These are phyloP conservation scores for Saccharata proteae DNA, from an alignment of 2,329 filamentous ascomycete species.

Conservation along the genomic window DNA sequence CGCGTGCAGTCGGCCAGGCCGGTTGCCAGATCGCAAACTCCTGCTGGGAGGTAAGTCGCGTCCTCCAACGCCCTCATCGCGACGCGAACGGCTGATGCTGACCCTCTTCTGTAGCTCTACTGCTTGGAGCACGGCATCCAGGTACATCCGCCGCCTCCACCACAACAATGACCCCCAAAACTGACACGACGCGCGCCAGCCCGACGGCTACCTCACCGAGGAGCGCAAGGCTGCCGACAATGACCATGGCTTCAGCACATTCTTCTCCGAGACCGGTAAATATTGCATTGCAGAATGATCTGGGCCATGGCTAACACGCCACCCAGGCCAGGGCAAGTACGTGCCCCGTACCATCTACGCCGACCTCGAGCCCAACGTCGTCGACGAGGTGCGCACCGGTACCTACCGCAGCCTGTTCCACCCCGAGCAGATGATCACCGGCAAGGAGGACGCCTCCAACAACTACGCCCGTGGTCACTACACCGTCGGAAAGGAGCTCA, in stretches of 20 bases:
- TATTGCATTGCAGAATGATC: too few relatives aligned
- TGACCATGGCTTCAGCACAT: constrained; percentile 93
- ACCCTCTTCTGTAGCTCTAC: constrained; percentile 59
- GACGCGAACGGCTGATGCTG: background rate
- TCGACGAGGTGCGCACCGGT: constrained; percentile 62
- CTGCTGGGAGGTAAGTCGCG: constrained; percentile 91
- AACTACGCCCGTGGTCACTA: constrained; percentile 69
- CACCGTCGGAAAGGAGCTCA: constrained; percentile 66
- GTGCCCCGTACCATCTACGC: constrained; percentile 61
- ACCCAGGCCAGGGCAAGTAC: constrained; percentile 44
- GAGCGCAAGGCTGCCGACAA: constrained; percentile 89
- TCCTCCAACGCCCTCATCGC: background rate
- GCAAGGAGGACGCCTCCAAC: constrained; percentile 67
- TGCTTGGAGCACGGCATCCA: constrained; percentile 99
- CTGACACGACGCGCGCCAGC: constrained; percentile 47
- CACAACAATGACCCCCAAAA: too few relatives aligned
- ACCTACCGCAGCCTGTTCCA: constrained; percentile 58
- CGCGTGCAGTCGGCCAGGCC: constrained; percentile 85
- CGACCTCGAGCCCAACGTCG: constrained; percentile 59
- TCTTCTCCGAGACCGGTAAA: constrained; percentile 59
- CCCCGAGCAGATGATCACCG: constrained; percentile 58
- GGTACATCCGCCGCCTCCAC: constrained; percentile 43
- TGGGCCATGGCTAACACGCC: too few relatives aligned
- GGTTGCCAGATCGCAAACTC: constrained; percentile 99
- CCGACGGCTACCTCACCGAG: constrained; percentile 96